Conservation (phyloP, 345 rosid species). For the Melastoma malabathricum region DNA sequence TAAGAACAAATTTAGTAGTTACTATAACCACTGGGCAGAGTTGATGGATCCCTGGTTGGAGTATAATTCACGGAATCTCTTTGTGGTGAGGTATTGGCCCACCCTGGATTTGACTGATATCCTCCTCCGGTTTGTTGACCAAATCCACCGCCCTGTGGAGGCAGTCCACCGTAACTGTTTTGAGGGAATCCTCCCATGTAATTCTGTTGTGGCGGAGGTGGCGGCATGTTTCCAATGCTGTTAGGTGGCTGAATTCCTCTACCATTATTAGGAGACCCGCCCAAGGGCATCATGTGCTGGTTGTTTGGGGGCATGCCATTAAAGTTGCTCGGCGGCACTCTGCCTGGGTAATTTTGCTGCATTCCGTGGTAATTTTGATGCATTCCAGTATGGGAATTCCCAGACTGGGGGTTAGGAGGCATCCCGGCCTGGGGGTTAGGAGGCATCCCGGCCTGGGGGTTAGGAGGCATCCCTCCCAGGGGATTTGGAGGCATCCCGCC, state of each 20-base stretch:
- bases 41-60: slow-evolving; percentile 12
- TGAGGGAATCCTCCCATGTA: slow-evolving; percentile 1
- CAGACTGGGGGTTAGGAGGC: slow-evolving; percentile 9
- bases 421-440: slow-evolving; percentile 12
- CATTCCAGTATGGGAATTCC: no score
- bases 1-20: no score
- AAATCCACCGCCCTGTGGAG: slow-evolving; percentile 8
- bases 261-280: no score
- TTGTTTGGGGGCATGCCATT: slow-evolving; percentile 10
- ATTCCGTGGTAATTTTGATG: no score
- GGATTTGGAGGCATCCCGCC: slow-evolving; percentile 13
- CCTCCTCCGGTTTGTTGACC: slow-evolving; percentile 2
- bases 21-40: slow-evolving; percentile 6
- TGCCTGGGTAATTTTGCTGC: slow-evolving; percentile 11
- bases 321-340: slow-evolving; percentile 11
- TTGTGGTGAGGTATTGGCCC: slow-evolving; percentile 11
- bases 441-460: slow-evolving; percentile 17
- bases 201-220: not conserved
- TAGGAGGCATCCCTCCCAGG: slow-evolving; percentile 17
- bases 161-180: not conserved
- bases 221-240: slow-evolving; percentile 9
- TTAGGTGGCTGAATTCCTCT: not conserved
- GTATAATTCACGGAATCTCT: slow-evolving; percentile 11
- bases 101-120: slow-evolving; percentile 8
- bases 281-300: slow-evolving; percentile 3